These are phyloP conservation scores for Takakia lepidozioides DNA, from an alignment of 225 moss, liverwort and hornwort genomes.

Conservation along the genomic window DNA sequence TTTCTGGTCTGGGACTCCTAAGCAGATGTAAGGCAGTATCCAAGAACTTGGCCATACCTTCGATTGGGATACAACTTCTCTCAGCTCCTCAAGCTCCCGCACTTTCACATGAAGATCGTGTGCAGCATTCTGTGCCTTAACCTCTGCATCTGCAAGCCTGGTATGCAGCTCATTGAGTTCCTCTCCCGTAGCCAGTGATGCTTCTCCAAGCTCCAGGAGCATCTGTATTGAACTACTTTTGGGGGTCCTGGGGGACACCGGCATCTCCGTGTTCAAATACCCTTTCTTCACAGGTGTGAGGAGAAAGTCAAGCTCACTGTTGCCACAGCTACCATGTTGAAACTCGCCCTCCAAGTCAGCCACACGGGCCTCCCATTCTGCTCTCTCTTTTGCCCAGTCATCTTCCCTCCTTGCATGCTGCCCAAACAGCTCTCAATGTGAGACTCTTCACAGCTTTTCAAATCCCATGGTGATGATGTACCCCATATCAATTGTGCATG, in stretches of 20 bases:
- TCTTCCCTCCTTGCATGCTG: constrained; percentile 41
- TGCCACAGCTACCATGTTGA: constrained; percentile 23
- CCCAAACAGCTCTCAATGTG: constrained; percentile 15
- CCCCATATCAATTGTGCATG: no score
- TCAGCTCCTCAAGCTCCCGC: constrained; percentile 22
- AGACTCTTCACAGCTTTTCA: no score
- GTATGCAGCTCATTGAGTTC: constrained; percentile 35
- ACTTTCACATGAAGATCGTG: constrained; percentile 25
- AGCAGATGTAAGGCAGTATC: no score
- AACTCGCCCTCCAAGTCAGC: constrained; percentile 37
- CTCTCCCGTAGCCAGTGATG: constrained; percentile 51
- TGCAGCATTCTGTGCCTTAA: constrained; percentile 24
- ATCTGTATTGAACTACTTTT: constrained; percentile 43
- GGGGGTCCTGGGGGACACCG: constrained; percentile 21
- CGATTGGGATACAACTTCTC: constrained; percentile 15
- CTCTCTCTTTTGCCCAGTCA: constrained; percentile 39
- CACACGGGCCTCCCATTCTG: constrained; percentile 33
- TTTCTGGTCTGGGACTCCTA: no score
- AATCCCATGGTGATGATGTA: no score
- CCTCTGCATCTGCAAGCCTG: constrained; percentile 32
- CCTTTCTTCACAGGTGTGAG: constrained; percentile 37
- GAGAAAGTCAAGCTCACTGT: constrained; percentile 45
- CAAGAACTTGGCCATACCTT: constrained; percentile 38
- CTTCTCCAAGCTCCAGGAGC: constrained; percentile 57
- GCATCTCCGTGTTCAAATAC: constrained; percentile 18